Evolutionary conservation across 345 rosid species (phyloP), one percentile per base, ranked within the genome.

Genomic region (Eucalyptus pauciflora): DNA sequence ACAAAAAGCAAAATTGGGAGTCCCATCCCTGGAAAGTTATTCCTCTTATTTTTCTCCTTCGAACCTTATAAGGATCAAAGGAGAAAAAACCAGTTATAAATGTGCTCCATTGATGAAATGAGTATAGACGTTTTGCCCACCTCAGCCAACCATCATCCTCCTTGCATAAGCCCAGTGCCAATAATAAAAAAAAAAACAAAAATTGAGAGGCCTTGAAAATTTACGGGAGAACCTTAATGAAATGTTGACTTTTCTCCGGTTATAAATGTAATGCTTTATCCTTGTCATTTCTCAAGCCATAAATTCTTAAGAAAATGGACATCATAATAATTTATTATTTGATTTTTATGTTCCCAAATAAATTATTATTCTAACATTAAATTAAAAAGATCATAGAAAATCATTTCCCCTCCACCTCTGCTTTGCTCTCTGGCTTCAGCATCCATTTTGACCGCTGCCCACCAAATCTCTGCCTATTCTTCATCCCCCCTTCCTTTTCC

Each of bases 291-390:
- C 7, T 67, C 71, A 5, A 4, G 24, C 4, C 24, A 52, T 24
- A 7, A 3, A 52, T 7, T 0, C 3, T 51, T 7, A 51, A 51
- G 17, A 51, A 17, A 7, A 51, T 7, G 2, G 10, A 18, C 0
- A 2, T 22, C 6, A 7, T 52, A 1, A 52, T 52, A 52, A 18
- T 52, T 52, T 1, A 17, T 52, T 52, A 52, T 52, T 52, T 18
- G 18, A 52, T 0, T 52, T 43, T 52, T 52, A 0, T 17, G 9
- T 18, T 52, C 1, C 0, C 7, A 2, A 52, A 52, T 52, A 18
- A 0, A 52, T 52, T 7, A 52, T 52, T 52, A 18, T 7, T 7
- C 8, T 52, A 52, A 52, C 10, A 52, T 52, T 18, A 52, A 52
- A 52, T 52, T 52, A 18, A 18, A 52, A 52, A 18, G 24, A 52